phyloP scores from a whole-genome alignment of 2,329 filamentous ascomycete species.

The Fusarium bactridioides region DNA sequence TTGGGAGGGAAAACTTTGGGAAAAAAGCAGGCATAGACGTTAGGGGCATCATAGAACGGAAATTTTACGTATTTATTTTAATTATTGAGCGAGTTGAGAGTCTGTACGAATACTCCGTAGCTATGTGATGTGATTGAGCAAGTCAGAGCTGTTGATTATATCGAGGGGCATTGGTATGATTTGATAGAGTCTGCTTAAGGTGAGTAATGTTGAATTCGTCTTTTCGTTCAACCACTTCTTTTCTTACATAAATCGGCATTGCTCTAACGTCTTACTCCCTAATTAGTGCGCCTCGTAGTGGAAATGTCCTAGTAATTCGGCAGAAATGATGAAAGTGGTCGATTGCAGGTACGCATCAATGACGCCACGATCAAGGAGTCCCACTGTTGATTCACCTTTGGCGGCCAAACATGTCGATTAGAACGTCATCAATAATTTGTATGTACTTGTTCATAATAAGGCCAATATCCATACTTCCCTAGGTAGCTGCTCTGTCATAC shows the following conservation, averaged over 20 bases:
- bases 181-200: not conserved
- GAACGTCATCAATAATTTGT: constrained; percentile 5
- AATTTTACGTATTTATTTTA: constrained; percentile 32
- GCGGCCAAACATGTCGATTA: not conserved
- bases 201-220: not conserved
- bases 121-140: not conserved
- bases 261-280: fast-evolving
- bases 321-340: constrained; percentile 22
- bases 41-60: constrained; percentile 33
- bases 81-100: constrained; percentile 4
- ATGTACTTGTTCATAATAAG: not conserved
- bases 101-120: not conserved
- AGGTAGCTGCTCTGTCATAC: not conserved
- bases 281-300: not conserved
- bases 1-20: not conserved
- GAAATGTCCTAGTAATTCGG: not conserved
- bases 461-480: not conserved
- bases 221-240: not conserved
- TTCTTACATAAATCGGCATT: too few species aligned
- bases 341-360: constrained; percentile 34
- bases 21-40: constrained; percentile 31
- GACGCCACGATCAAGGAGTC: constrained; percentile 32
- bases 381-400: constrained; percentile 12
- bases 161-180: not conserved
- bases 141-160: not conserved